Evolutionary conservation across 116 monocot genomes (phyloP), one percentile per base, ranked within the genome.

Genomic region (Zostera marina): DNA sequence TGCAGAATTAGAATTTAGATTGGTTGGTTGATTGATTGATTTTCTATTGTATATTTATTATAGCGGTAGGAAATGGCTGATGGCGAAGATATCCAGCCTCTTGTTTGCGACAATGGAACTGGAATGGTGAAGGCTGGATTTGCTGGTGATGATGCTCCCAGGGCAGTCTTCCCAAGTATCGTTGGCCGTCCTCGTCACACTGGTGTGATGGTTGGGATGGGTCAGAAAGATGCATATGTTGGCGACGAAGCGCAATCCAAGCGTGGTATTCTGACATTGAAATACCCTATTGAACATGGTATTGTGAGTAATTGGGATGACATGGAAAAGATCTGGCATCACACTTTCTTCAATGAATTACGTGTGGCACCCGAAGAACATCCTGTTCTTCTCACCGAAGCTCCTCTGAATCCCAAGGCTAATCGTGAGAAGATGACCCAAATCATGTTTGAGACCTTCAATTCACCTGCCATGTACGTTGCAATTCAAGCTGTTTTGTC

Each of bases 231-330:
- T 71, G 76, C 71, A 15, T 76, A 76, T 56, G 76, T 76, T 20
- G 76, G 76, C 15, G 76, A 76, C 54, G 76, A 76, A 47, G 76
- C 76, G 8, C 76, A 71, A 41, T 76, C 76, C 3, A 76, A 71
- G 32, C 67, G 71, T 54, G 76, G 76, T 62, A 76, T 76, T 24
- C 57, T 76, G 4, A 76, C 76, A 12, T 58, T 76, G 53, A 76
- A 76, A 54, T 76, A 76, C 22, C 76, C 76, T 3, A 76, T 76
- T 42, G 76, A 71, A 60, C 76, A 76, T 60, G 76, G 76, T 40
- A 76, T 76, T 47, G 76, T 76, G 21, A 71, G 67, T 63, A 76
- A 76, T 57, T 76, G 76, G 76, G 76, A 76, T 63, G 76, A 76
- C 46, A 76, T 76, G 76, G 76, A 76, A 58, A 76, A 76, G 59